Base-by-base conservation (phyloP, 495 filamentous ascomycete species). In the Neurospora sp. region DNA sequence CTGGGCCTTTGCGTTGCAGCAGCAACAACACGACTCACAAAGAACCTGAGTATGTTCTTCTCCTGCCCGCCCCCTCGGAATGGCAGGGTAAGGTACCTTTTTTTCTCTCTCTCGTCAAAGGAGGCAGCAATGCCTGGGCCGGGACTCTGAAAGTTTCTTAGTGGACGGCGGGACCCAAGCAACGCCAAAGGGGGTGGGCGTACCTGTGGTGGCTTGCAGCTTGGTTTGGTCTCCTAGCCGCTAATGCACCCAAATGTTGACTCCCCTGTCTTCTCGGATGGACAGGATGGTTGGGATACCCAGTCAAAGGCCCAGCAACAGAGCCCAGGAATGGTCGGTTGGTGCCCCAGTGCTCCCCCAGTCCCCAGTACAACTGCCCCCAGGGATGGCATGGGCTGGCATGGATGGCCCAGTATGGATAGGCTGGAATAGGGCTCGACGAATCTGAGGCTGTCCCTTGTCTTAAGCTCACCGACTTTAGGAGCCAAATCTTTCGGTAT, bases 401-500 rank as follows among this genome's bases (percentile, higher is more conserved):
- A 35, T 31, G 54, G 54, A 31, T 62, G 54, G 54, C 54, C 54
- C 27, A 62, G 54, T 35, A 66, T 66, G 71, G 71, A 35, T 60
- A 60, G 44, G 71, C 37, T 38, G 69, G 35, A 38, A 41, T 69
- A 72, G 38, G 71, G 71, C 42, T 69, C 39, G 71, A 60, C 71
- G 42, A 60, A 46, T 69, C 44, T 66, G 44, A 60, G 42, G 66
- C 27, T 69, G 70, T 40, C 60, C 71, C 62, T 72, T 77, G 77
- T 77, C 79, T 78, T 74, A 79, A 78, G 79, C 79, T 80, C 79
- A 80, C 79, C 79, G 79, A 80, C 79, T 80, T 79, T 69, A 78
- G 69, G 69, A 35, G 60, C 75, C 40, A 75, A 76, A 75, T 75
- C 75, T 74, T 78, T 77, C 74, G 75, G 71, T 75, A 75, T 75